Percentiles rank a stretch among this genome's conserved stretches.
Evolutionary conservation across 2,329 filamentous ascomycete genomes (phyloP).

Genomic region (Fusarium graminum): DNA sequence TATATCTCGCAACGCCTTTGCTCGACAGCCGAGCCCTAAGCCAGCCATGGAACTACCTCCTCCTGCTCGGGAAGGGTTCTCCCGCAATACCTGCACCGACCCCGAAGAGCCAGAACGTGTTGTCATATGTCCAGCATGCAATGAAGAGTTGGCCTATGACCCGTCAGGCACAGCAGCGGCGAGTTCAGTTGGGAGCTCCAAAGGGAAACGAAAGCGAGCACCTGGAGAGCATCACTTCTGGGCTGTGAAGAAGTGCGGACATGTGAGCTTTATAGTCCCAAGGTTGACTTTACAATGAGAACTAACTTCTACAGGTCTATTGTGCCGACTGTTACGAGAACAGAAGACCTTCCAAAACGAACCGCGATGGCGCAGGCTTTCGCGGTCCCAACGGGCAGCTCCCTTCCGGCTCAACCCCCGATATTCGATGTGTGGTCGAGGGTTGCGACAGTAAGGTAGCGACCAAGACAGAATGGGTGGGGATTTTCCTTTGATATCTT

Average conservation of each 20-base stretch:
- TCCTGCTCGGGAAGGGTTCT: slow-evolving; percentile 81
- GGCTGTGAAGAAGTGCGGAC: slow-evolving; percentile 90
- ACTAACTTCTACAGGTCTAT: slow-evolving; percentile 64
- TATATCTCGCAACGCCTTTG: slow-evolving; percentile 51
- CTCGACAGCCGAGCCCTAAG: slow-evolving; percentile 55
- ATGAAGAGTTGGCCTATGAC: slow-evolving; percentile 83
- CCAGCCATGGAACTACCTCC: slow-evolving; percentile 72
- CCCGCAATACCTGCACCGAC: slow-evolving; percentile 70
- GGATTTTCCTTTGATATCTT: slow-evolving; percentile 65
- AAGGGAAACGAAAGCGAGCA: slow-evolving; percentile 60
- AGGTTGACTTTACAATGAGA: not conserved
- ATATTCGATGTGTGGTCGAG: slow-evolving; percentile 68
- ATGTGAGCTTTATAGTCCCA: slow-evolving; percentile 70
- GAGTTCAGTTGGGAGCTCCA: slow-evolving; percentile 41
- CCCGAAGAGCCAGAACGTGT: slow-evolving; percentile 72
- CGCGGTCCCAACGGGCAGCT: slow-evolving; percentile 50
- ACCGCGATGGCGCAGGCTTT: slow-evolving; percentile 56
- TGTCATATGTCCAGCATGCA: slow-evolving; percentile 88
- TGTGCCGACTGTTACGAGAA: slow-evolving; percentile 72
- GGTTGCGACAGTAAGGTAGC: slow-evolving; percentile 67
- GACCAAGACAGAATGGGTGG: slow-evolving; percentile 70
- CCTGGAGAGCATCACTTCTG: slow-evolving; percentile 86
- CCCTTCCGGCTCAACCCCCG: slow-evolving; percentile 41
- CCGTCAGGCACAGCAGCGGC: slow-evolving; percentile 57
- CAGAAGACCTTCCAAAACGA: slow-evolving; percentile 58